phyloP scores from a whole-genome alignment of 176 grass and related monocot genomes.

The Carex scoparia region DNA sequence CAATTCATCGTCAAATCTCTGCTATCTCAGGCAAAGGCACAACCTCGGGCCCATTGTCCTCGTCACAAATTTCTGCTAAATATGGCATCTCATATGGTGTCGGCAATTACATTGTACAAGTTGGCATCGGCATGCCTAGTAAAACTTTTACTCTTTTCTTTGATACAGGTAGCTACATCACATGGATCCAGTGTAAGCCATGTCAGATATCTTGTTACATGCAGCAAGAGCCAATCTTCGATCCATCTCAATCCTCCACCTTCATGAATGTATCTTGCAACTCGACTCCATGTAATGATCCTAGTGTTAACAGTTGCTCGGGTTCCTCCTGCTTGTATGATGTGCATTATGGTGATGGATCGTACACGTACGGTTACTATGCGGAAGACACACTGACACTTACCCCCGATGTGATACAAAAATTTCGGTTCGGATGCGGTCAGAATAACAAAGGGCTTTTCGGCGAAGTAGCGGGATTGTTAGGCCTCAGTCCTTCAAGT shows the following conservation, averaged over 20 bases:
- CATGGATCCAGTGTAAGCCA: neutral
- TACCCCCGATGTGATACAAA: conserved; percentile 9
- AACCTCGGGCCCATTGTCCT: neutral
- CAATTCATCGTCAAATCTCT: too few relatives aligned
- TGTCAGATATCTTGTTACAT: too few relatives aligned
- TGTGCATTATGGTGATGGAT: conserved; percentile 25
- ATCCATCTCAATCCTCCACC: too few relatives aligned
- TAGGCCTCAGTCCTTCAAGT: too few relatives aligned
- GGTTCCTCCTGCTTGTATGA: conserved; percentile 5
- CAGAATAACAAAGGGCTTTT: neutral
- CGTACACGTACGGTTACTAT: neutral
- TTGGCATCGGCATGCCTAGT: conserved; percentile 33
- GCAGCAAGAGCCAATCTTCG: too few relatives aligned
- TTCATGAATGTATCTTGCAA: neutral
- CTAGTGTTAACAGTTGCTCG: neutral
- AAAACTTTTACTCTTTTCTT: conserved; percentile 15
- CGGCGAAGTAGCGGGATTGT: conserved; percentile 10
- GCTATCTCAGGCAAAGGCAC: too few relatives aligned
- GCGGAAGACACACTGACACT: conserved; percentile 22
- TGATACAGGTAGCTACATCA: conserved; percentile 31
- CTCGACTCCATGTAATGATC: conserved; percentile 1
- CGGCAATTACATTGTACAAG: conserved; percentile 27
- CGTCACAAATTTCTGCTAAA: conserved; percentile 1
- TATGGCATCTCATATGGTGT: neutral
- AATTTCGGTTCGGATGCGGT: conserved; percentile 43